Evolutionary conservation across 345 rosid genomes (phyloP).

Genomic region (Crucihimalaya himalaica): DNA sequence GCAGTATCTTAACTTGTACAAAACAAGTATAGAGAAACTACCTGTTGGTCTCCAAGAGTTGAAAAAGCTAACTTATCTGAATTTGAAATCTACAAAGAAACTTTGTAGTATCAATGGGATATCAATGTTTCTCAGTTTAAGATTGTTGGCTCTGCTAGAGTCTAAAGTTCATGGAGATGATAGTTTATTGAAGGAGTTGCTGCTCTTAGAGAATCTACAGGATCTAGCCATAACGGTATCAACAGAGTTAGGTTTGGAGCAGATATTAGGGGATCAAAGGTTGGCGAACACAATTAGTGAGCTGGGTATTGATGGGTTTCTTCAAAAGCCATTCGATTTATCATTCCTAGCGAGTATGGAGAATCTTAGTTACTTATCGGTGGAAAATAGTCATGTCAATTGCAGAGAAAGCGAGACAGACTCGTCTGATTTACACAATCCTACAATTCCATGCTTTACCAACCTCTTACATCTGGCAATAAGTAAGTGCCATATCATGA

Average conservation of each 20-base stretch:
- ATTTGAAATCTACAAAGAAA: accelerated
- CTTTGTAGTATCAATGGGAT: not conserved
- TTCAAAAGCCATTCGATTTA: not conserved
- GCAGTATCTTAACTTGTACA: conserved; percentile 29
- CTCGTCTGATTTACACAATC: not conserved
- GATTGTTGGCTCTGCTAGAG: not conserved
- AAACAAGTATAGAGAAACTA: not conserved
- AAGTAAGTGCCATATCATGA: not conserved
- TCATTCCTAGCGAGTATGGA: not conserved
- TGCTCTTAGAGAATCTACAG: not conserved
- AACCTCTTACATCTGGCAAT: accelerated
- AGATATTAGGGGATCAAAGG: not conserved
- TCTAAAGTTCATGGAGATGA: not conserved
- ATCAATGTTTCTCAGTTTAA: not conserved
- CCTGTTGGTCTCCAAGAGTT: conserved; percentile 7
- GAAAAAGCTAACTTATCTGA: conserved; percentile 4
- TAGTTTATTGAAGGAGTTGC: not conserved
- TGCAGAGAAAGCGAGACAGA: too few species aligned
- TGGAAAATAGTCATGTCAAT: not conserved
- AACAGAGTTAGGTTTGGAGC: not conserved
- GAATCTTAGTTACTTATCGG: not conserved
- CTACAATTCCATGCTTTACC: not conserved
- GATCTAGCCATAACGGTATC: not conserved
- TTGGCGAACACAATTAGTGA: not conserved
- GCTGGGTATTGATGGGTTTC: too few species aligned